A percentile compares a stretch with the other conserved stretches of the same genome.
phyloP scores from a whole-genome alignment of 2,329 filamentous ascomycete genomes.

The Calcarisporium arbuscula region DNA sequence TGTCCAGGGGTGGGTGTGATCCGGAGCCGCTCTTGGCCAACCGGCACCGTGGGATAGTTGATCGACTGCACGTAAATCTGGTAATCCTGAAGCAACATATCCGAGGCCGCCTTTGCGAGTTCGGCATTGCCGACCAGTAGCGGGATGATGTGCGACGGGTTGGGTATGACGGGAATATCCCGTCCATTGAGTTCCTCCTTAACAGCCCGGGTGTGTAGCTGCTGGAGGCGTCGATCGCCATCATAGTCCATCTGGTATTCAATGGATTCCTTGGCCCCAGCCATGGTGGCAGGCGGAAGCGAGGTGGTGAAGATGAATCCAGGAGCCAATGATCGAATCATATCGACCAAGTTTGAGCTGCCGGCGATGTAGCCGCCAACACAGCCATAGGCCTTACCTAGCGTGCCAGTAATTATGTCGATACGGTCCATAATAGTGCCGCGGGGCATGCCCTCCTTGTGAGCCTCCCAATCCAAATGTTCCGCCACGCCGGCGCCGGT shows the following conservation, averaged over 20 bases:
- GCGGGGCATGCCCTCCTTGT: conserved; percentile 64
- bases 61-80: conserved; percentile 97
- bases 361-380: conserved; percentile 97
- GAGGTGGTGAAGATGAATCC: conserved; percentile 99
- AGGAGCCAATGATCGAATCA: conserved; percentile 87
- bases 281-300: conserved; percentile 93
- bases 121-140: conserved; percentile 92
- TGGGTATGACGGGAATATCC: conserved; percentile 94
- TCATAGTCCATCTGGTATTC: conserved; percentile 85
- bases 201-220: conserved; percentile 91
- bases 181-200: conserved; percentile 73
- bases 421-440: conserved; percentile 93
- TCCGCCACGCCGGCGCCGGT: conserved; percentile 93
- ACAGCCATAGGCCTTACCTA: conserved; percentile 96
- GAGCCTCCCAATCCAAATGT: conserved; percentile 89
- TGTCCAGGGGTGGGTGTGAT: conserved; percentile 96
- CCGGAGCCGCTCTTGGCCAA: conserved; percentile 93
- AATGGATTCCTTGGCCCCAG: conserved; percentile 83
- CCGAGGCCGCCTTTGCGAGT: conserved; percentile 83
- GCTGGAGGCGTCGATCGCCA: conserved; percentile 85
- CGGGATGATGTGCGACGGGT: conserved; percentile 93
- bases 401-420: conserved; percentile 95
- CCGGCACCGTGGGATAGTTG: conserved; percentile 97
- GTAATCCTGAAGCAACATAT: conserved; percentile 84
- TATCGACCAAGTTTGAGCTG: conserved; percentile 78